Evolutionary conservation across 2,329 filamentous ascomycete genomes (phyloP).

Genomic region (Neofusicoccum sp.): DNA sequence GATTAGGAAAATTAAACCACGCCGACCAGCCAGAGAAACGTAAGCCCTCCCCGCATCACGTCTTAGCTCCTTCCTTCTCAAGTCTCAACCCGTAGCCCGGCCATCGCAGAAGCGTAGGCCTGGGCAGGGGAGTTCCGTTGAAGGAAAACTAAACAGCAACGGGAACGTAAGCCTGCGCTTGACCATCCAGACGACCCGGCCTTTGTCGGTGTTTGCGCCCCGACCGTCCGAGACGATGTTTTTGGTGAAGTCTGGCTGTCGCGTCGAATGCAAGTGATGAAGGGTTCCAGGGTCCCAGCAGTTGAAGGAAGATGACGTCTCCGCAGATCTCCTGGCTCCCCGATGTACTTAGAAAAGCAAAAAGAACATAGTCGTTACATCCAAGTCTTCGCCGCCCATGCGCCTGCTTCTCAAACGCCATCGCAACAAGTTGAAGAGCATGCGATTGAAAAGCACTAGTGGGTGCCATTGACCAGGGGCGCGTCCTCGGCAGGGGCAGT

Average conservation of each 20-base stretch:
- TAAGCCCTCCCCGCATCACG: background rate
- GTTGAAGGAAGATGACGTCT: no score
- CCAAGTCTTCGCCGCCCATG: background rate
- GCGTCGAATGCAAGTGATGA: no score
- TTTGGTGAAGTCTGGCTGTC: no score
- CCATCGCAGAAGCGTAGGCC: constrained; percentile 2
- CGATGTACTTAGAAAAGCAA: background rate
- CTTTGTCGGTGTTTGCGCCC: background rate
- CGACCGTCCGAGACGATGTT: no score
- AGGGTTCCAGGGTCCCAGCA: no score
- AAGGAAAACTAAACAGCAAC: background rate
- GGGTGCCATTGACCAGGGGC: constrained; percentile 10
- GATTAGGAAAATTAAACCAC: constrained; percentile 13
- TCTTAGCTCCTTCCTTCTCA: background rate
- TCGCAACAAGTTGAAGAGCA: background rate
- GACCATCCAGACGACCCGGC: background rate
- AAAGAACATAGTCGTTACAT: background rate
- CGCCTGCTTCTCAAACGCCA: background rate
- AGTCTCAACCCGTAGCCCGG: constrained; percentile 4
- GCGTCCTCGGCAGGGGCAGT: constrained; percentile 40
- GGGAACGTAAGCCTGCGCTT: no score
- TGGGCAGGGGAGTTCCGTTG: background rate
- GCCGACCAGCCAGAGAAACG: constrained; percentile 7
- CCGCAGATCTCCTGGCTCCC: background rate
- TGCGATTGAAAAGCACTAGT: background rate